phyloP scores from a whole-genome alignment of 192 early-diverging fungal species.

The Funneliformis geosporum region DNA sequence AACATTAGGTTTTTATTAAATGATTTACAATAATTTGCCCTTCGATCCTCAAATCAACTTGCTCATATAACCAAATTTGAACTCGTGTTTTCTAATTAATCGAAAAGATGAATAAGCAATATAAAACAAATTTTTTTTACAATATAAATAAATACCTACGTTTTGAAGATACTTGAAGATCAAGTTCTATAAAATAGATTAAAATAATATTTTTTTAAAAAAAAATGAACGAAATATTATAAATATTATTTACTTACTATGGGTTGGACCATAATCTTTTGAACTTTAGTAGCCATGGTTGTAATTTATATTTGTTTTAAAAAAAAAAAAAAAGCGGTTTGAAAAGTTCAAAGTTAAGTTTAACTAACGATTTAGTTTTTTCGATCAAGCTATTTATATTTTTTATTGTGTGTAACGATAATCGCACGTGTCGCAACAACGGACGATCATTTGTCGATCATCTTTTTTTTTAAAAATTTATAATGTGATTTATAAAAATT shows the following conservation, averaged over 20 bases:
- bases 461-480: too few relatives aligned
- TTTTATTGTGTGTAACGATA: too few relatives aligned
- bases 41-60: constrained; percentile 84
- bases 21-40: constrained; percentile 83
- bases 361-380: too few relatives aligned
- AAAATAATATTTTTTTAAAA: not conserved
- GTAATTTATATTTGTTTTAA: too few relatives aligned
- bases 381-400: too few relatives aligned
- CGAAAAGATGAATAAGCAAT: not conserved
- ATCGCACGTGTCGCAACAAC: too few relatives aligned
- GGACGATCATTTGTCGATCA: too few relatives aligned
- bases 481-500: too few relatives aligned
- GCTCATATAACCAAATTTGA: constrained; percentile 94
- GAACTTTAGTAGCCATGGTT: constrained; percentile 67
- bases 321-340: too few relatives aligned
- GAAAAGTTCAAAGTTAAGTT: too few relatives aligned
- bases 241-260: constrained; percentile 51
- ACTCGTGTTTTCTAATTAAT: constrained; percentile 76
- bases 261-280: constrained; percentile 82
- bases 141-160: constrained; percentile 48
- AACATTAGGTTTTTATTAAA: not conserved
- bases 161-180: constrained; percentile 96
- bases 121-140: not conserved
- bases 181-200: constrained; percentile 66
- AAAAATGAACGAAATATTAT: not conserved